phyloP scores from a whole-genome alignment of 306 rosid species.

The Leucaena leucocephala region DNA sequence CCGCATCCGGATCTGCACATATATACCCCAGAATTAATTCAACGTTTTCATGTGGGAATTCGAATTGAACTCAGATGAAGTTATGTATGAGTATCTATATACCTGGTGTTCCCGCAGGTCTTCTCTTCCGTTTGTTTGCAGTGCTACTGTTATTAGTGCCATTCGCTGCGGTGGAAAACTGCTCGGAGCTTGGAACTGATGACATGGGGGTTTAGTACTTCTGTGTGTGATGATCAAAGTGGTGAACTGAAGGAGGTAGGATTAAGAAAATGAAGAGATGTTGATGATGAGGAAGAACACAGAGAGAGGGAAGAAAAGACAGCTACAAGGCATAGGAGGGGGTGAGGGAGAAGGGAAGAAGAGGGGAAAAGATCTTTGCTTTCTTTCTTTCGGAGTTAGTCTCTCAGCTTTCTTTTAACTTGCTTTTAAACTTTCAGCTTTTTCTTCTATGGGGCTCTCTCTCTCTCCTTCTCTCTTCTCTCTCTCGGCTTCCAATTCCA shows the following conservation, averaged over 20 bases:
- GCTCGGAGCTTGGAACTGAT: slow-evolving; percentile 65
- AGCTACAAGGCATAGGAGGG: slow-evolving; percentile 21
- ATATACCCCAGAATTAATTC: neutral
- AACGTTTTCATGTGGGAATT: neutral
- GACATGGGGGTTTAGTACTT: too few species aligned
- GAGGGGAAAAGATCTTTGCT: slow-evolving; percentile 25
- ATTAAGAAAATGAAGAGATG: slow-evolving; percentile 35
- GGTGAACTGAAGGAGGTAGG: slow-evolving; percentile 27
- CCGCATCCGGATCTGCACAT: slow-evolving; percentile 91
- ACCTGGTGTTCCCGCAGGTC: slow-evolving; percentile 99
- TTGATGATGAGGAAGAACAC: neutral
- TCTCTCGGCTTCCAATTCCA: slow-evolving; percentile 41
- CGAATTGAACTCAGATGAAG: too few species aligned
- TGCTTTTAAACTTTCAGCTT: slow-evolving; percentile 64
- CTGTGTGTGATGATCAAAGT: neutral
- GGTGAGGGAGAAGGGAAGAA: slow-evolving; percentile 9
- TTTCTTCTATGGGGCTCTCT: slow-evolving; percentile 48
- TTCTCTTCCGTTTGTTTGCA: slow-evolving; percentile 53
- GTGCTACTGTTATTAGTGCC: too few species aligned
- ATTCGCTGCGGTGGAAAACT: slow-evolving; percentile 7
- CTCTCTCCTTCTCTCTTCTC: slow-evolving; percentile 25
- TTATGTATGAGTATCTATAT: too few species aligned
- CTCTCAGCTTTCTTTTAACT: slow-evolving; percentile 76
- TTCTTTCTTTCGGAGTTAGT: slow-evolving; percentile 55
- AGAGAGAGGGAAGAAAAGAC: slow-evolving; percentile 27